These are phyloP conservation scores for Patellifolia procumbens DNA, from an alignment of 179 eudicot genomes.

Conservation along the genomic window DNA sequence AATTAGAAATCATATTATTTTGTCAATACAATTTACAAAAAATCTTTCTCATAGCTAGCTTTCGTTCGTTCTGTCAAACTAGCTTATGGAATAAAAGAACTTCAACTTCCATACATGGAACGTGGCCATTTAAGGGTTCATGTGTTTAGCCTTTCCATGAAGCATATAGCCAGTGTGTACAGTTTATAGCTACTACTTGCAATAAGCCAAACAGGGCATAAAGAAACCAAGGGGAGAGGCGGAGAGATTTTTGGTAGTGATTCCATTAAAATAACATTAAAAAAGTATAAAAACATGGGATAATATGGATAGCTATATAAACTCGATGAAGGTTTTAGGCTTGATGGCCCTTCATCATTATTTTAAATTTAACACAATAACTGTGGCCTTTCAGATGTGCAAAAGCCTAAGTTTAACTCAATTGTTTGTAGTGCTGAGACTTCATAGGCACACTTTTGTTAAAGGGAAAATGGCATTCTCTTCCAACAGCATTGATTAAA, in stretches of 20 bases:
- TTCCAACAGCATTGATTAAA: background rate
- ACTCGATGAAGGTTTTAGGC: background rate
- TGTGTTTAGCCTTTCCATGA: too few species aligned
- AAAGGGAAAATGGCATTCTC: background rate
- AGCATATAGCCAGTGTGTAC: too few species aligned
- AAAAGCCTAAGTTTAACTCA: background rate
- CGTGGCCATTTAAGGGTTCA: too few species aligned
- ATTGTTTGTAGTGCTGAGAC: background rate
- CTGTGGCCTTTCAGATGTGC: slow-evolving; percentile 10
- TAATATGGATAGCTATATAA: background rate
- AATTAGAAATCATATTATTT: too few species aligned
- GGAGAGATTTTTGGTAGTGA: background rate
- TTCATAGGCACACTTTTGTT: background rate
- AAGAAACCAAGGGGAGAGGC: background rate
- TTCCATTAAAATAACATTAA: too few species aligned
- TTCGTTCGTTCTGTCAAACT: too few species aligned
- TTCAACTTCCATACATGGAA: too few species aligned
- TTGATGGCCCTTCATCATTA: background rate
- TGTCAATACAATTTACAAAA: too few species aligned
- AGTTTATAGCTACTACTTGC: too few species aligned
- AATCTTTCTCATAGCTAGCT: too few species aligned
- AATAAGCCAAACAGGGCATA: too few species aligned
- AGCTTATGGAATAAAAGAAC: too few species aligned
- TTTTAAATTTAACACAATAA: background rate
- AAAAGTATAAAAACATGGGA: background rate